phyloP scores from a whole-genome alignment of 1,284 basidiomycete genomes.

The Pseudozyma pruni region DNA sequence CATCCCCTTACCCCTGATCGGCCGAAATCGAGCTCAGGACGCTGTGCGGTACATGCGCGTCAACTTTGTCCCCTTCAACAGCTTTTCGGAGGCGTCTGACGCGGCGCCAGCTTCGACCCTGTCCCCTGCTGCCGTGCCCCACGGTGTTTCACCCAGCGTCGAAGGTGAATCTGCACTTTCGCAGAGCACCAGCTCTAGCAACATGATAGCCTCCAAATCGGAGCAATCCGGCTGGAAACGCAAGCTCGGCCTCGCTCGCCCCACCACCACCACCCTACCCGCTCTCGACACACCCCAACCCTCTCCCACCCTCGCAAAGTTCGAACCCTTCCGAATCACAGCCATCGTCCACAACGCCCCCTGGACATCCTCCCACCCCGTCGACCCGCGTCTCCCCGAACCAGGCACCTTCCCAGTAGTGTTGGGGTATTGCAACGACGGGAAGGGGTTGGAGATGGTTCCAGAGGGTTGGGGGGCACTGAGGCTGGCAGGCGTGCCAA shows the following conservation, averaged over 20 bases:
- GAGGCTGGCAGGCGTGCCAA: slow-evolving; percentile 19
- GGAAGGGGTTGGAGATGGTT: slow-evolving; percentile 43
- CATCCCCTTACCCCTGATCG: slow-evolving; percentile 53
- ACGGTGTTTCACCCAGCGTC: slow-evolving; percentile 5
- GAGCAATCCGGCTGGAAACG: slow-evolving; percentile 41
- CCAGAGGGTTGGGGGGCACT: slow-evolving; percentile 52
- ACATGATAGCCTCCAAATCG: slow-evolving; percentile 6
- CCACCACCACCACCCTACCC: not conserved
- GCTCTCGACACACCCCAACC: not conserved
- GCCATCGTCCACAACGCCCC: slow-evolving; percentile 46
- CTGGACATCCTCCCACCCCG: slow-evolving; percentile 9
- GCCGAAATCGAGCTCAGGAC: slow-evolving; percentile 15
- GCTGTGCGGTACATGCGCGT: slow-evolving; percentile 47
- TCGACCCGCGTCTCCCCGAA: slow-evolving; percentile 41
- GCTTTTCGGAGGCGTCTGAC: slow-evolving; percentile 11
- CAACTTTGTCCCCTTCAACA: slow-evolving; percentile 50
- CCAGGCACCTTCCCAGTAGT: slow-evolving; percentile 51
- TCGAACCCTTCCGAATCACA: slow-evolving; percentile 44
- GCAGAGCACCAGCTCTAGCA: slow-evolving; percentile 27
- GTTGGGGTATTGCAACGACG: slow-evolving; percentile 49
- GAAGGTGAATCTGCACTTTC: slow-evolving; percentile 15
- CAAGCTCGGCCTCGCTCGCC: slow-evolving; percentile 28
- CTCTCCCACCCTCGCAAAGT: slow-evolving; percentile 4
- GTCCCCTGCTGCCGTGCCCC: not conserved
- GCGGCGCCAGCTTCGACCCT: not conserved